These are phyloP conservation scores for Saccharomyces hybrid DNA, from an alignment of 1,139 yeast genomes.

Conservation along the genomic window DNA sequence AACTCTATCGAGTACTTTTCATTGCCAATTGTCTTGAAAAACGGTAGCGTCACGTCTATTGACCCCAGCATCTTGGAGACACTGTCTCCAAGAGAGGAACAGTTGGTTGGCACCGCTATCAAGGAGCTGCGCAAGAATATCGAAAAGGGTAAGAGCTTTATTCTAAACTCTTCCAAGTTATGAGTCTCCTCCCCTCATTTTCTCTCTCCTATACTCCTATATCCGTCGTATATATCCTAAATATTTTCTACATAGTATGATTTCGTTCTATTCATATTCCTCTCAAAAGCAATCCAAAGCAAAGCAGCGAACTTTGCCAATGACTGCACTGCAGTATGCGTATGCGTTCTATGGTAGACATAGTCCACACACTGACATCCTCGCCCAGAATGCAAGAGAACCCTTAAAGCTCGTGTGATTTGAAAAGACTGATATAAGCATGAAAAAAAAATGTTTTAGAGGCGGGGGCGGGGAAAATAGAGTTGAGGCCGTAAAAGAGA, in stretches of 20 bases:
- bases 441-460: not conserved
- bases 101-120: constrained; percentile 45
- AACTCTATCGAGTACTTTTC: constrained; percentile 48
- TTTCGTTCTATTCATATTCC: too few relatives aligned
- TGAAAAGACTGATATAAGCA: not conserved
- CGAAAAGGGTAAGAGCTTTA: constrained; percentile 55
- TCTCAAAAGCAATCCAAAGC: too few relatives aligned
- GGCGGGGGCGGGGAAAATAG: not conserved
- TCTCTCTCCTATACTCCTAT: not conserved
- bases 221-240: too few relatives aligned
- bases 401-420: too few relatives aligned
- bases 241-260: too few relatives aligned
- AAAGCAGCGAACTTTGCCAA: too few relatives aligned
- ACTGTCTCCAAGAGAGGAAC: constrained; percentile 38
- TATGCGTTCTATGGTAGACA: too few relatives aligned
- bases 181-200: constrained; percentile 1
- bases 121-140: constrained; percentile 50
- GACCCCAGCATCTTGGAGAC: constrained; percentile 40
- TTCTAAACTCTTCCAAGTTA: constrained; percentile 27
- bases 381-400: too few relatives aligned
- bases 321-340: too few relatives aligned
- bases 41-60: constrained; percentile 43
- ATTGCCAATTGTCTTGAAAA: constrained; percentile 47
- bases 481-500: not conserved
- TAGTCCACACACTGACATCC: too few relatives aligned